Base-by-base conservation (phyloP, 2,329 filamentous ascomycete species). In the Cytospora piceae region DNA sequence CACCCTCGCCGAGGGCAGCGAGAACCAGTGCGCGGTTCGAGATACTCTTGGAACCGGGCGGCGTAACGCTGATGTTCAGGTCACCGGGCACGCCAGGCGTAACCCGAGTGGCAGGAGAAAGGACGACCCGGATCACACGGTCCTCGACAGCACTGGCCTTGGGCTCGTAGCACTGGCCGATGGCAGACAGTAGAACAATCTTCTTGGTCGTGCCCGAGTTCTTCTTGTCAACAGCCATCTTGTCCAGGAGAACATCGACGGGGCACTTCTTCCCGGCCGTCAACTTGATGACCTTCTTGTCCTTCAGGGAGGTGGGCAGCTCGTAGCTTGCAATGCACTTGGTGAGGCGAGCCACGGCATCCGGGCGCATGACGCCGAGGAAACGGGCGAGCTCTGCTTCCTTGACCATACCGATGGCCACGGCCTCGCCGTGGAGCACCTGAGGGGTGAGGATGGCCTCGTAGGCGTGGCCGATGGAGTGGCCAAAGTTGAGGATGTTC, bases 211-310 rank as follows among this genome's bases (percentile, higher is more conserved):
- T 87, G 2, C 95, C 95, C 54, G 96, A 91, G 70, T 99, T 99
- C 83, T 99, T 99, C 85, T 99, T 99, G 79, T 99, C 95, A 11
- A 99, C 90, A 0, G 91, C 93, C 95, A 99, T 99, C 76, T 96
- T 96, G 70, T 90, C 85, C 64, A 99, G 84, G 60, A 99, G 79
- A 42, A 91, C 85, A 71, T 97, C 92, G 2, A 97, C 92, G 0
- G 91, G 90, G 75, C 95, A 99, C 70, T 87, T 84, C 78, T 96
- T 97, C 61, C 91, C 92, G 1, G 93, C 94, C 5, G 93, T 94
- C 68, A 95, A 81, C 73, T 90, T 92, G 53, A 90, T 85, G 53
- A 99, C 89, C 34, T 89, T 87, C 75, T 93, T 91, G 78, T 99
- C 94, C 42, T 90, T 85, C 11, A 97, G 78, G 0, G 93, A 93